A percentile compares a stretch with the other conserved stretches of the same genome.
phyloP scores from a whole-genome alignment of 2,329 filamentous ascomycete species.

The Pestalotiopsis sp. region DNA sequence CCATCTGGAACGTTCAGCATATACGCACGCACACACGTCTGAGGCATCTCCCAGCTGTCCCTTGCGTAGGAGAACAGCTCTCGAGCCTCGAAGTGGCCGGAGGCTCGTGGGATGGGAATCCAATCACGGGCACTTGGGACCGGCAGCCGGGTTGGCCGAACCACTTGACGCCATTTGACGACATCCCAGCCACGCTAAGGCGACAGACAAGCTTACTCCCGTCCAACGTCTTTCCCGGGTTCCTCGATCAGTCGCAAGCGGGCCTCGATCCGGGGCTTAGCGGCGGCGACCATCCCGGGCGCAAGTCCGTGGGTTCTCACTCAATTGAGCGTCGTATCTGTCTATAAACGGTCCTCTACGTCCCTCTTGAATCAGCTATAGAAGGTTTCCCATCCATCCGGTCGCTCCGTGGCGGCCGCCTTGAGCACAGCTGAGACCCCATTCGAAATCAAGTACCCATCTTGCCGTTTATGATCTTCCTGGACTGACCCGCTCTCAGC shows the following conservation, averaged over 20 bases:
- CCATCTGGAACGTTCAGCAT: constrained; percentile 1
- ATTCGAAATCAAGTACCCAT: background rate
- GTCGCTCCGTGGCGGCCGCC: background rate
- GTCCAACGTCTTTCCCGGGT: background rate
- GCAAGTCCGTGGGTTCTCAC: background rate
- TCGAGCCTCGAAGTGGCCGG: background rate
- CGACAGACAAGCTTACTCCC: background rate
- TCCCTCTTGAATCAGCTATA: background rate
- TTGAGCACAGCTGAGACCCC: background rate
- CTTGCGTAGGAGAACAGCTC: background rate
- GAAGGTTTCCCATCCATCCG: background rate
- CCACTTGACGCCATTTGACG: constrained; percentile 14
- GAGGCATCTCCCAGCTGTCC: background rate
- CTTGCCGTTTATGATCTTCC: background rate
- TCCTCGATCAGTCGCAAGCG: background rate
- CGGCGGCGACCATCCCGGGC: background rate
- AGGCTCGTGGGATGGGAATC: background rate
- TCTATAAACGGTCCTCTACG: too few species aligned
- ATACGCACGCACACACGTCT: background rate
- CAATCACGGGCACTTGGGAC: constrained; percentile 13
- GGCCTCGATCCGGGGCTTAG: constrained; percentile 1
- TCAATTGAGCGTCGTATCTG: too few species aligned
- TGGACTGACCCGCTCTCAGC: background rate
- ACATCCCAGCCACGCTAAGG: constrained; percentile 10
- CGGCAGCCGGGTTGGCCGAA: constrained; percentile 7